Evolutionary conservation across 2,329 filamentous ascomycete species (phyloP).

Genomic region (Neobulgaria alba): DNA sequence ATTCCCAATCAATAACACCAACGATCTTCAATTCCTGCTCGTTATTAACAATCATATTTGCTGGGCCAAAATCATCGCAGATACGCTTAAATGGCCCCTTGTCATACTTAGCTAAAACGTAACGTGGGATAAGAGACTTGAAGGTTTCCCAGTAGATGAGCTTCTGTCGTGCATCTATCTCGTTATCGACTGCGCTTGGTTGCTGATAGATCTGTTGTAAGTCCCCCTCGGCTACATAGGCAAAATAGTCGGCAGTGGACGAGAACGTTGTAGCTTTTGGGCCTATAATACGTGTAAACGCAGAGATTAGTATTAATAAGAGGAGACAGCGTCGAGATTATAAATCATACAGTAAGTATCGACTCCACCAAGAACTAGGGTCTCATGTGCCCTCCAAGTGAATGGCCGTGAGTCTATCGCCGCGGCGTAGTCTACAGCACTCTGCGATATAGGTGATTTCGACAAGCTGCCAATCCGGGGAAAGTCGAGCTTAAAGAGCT

Average conservation of each 20-base stretch:
- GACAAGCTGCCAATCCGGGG: slow-evolving; percentile 8
- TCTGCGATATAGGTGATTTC: neutral
- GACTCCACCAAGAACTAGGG: slow-evolving; percentile 2
- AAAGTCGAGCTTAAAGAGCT: slow-evolving; percentile 12
- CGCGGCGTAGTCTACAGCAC: slow-evolving; percentile 1
- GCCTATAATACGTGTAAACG: slow-evolving; percentile 4
- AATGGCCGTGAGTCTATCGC: slow-evolving; percentile 2
- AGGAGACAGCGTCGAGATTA: neutral
- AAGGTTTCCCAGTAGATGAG: slow-evolving; percentile 25
- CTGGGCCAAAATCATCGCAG: slow-evolving; percentile 30
- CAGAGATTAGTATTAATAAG: slow-evolving; percentile 3
- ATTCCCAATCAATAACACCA: slow-evolving; percentile 30
- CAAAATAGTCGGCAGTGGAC: slow-evolving; percentile 29
- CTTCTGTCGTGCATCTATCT: slow-evolving; percentile 24
- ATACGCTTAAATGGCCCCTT: slow-evolving; percentile 29
- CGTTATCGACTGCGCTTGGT: slow-evolving; percentile 25
- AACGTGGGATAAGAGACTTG: slow-evolving; percentile 21
- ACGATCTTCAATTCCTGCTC: slow-evolving; percentile 28
- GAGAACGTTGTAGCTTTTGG: slow-evolving; percentile 19
- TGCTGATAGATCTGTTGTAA: slow-evolving; percentile 29
- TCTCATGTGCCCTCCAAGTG: slow-evolving; percentile 4
- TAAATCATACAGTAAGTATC: slow-evolving; percentile 4
- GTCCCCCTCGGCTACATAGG: slow-evolving; percentile 17
- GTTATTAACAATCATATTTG: slow-evolving; percentile 31
- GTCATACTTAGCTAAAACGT: slow-evolving; percentile 18